These are phyloP conservation scores for Lipomyces oligophaga DNA, from an alignment of 805 yeast genomes.

Conservation along the genomic window DNA sequence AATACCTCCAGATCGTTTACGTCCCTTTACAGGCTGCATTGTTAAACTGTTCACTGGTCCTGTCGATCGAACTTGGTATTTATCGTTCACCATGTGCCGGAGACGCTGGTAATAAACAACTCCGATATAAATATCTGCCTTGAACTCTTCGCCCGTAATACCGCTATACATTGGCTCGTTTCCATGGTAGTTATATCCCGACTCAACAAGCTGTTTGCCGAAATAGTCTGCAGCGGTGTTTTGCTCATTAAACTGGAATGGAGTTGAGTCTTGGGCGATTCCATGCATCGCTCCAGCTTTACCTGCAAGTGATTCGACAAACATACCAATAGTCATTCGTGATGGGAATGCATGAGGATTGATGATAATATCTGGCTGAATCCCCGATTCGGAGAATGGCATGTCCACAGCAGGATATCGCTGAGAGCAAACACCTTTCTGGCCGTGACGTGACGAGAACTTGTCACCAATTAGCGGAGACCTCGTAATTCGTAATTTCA, in stretches of 20 bases:
- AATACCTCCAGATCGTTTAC: constrained; percentile 98
- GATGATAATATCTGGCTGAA: constrained; percentile 94
- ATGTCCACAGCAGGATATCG: constrained; percentile 96
- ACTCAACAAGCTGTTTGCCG: constrained; percentile 80
- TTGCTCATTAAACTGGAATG: constrained; percentile 86
- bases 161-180: constrained; percentile 99
- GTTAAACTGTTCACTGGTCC: constrained; percentile 97
- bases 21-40: constrained; percentile 99
- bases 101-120: constrained; percentile 96
- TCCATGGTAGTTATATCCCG: constrained; percentile 97
- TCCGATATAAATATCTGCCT: constrained; percentile 95
- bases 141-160: constrained; percentile 93
- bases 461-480: constrained; percentile 95
- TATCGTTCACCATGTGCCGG: constrained; percentile 99
- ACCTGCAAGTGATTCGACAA: constrained; percentile 94
- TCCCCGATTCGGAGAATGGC: constrained; percentile 94
- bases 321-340: constrained; percentile 99
- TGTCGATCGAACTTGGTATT: constrained; percentile 98
- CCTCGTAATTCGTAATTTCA: constrained; percentile 87
- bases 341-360: constrained; percentile 99
- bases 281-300: constrained; percentile 98
- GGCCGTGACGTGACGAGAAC: constrained; percentile 96
- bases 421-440: constrained; percentile 96
- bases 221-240: constrained; percentile 97
- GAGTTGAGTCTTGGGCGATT: constrained; percentile 94